These are phyloP conservation scores for Aspergillus pseudoviridinutans DNA, from an alignment of 2,329 filamentous ascomycete species.

Conservation along the genomic window DNA sequence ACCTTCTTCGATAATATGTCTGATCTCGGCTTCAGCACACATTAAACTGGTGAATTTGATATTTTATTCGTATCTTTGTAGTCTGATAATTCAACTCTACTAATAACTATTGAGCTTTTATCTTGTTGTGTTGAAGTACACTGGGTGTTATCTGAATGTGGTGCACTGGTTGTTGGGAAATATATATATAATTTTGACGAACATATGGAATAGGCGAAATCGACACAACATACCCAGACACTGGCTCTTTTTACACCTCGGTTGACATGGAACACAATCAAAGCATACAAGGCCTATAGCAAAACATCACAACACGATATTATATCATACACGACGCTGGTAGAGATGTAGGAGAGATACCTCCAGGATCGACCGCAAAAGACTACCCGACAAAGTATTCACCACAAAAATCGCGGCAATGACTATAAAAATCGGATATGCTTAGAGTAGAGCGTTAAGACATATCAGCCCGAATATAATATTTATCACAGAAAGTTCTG, in stretches of 20 bases:
- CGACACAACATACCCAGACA: neutral
- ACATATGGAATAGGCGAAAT: neutral
- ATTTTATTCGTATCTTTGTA: neutral
- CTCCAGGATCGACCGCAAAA: neutral
- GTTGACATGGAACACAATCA: fast-evolving
- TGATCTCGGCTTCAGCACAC: neutral
- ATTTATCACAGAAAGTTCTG: neutral
- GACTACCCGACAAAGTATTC: neutral
- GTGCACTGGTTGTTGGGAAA: neutral
- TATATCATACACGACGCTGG: neutral
- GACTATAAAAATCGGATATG: neutral
- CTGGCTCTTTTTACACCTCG: fast-evolving
- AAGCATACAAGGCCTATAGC: neutral
- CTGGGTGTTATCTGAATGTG: neutral
- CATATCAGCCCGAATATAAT: neutral
- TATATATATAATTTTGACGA: neutral
- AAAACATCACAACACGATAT: neutral
- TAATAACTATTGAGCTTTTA: neutral
- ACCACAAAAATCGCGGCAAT: neutral
- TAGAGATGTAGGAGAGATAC: neutral
- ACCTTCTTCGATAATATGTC: neutral
- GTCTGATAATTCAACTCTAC: neutral
- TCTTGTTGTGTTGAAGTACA: neutral
- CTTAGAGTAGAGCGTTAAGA: neutral
- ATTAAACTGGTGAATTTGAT: neutral